Percentiles rank a stretch among this genome's conserved stretches.
Conservation (phyloP, 495 filamentous ascomycete species). For the Hyphodiscus hymeniophilus region DNA sequence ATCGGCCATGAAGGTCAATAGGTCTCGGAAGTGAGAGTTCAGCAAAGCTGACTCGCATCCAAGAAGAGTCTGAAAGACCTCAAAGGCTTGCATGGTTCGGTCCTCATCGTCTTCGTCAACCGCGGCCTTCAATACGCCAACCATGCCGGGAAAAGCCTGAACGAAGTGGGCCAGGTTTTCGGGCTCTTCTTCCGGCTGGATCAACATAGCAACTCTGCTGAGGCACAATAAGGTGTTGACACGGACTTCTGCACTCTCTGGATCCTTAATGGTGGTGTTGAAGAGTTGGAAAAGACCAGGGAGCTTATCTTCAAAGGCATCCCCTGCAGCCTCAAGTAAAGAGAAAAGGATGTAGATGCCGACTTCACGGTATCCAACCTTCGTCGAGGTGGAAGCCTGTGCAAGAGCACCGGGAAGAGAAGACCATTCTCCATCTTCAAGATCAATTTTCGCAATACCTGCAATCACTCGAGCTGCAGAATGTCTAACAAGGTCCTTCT, state of each 20-base stretch:
- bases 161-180: constrained; percentile 65
- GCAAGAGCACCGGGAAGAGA: constrained; percentile 70
- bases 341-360: constrained; percentile 89
- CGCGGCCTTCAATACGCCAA: constrained; percentile 75
- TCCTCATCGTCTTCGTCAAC: constrained; percentile 77
- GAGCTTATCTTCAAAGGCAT: constrained; percentile 69
- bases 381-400: constrained; percentile 59
- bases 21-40: constrained; percentile 76
- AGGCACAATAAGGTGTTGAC: constrained; percentile 94
- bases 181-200: constrained; percentile 77
- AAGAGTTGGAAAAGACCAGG: constrained; percentile 75
- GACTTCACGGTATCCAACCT: constrained; percentile 76
- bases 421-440: constrained; percentile 78
- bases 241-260: constrained; percentile 82
- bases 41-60: constrained; percentile 82
- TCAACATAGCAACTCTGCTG: constrained; percentile 76
- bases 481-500: constrained; percentile 66
- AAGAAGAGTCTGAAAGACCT: constrained; percentile 94
- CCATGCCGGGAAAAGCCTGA: constrained; percentile 76
- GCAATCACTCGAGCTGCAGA: constrained; percentile 83
- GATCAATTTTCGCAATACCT: constrained; percentile 75
- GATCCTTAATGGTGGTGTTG: constrained; percentile 78
- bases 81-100: constrained; percentile 78
- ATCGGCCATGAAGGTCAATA: constrained; percentile 91
- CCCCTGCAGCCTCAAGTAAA: constrained; percentile 75